phyloP scores from a whole-genome alignment of 768 basidiomycete genomes.

The Naganishia onofrii region DNA sequence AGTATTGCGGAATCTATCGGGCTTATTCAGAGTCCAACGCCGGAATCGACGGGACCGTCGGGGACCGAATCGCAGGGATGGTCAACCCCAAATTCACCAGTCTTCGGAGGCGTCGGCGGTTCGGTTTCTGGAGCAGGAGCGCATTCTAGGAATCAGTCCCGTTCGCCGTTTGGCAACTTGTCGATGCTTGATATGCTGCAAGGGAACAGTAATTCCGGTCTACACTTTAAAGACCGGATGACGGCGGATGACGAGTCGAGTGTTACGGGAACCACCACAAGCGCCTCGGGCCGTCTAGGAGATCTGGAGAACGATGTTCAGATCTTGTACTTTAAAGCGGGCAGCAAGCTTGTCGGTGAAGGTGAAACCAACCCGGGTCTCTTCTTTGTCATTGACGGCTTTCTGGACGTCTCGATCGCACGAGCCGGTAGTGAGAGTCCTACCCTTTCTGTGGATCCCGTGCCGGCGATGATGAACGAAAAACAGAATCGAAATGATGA shows the following conservation, averaged over 20 bases:
- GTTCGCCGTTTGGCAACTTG: conserved; percentile 46
- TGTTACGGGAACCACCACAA: conserved; percentile 57
- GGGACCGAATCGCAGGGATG: conserved; percentile 42
- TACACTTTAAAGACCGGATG: conserved; percentile 23
- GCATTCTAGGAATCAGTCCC: conserved; percentile 7
- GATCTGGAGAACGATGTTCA: conserved; percentile 96
- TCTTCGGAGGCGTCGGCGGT: conserved; percentile 19
- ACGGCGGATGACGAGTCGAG: conserved; percentile 46
- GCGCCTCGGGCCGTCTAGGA: conserved; percentile 62
- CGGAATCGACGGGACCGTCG: conserved; percentile 34
- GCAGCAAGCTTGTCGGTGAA: conserved; percentile 77
- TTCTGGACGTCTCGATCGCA: conserved; percentile 68
- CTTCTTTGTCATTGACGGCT: conserved; percentile 94
- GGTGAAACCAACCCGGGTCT: conserved; percentile 83
- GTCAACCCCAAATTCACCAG: conserved; percentile 51
- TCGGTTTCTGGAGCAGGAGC: conserved; percentile 26
- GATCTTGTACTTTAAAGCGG: conserved; percentile 86
- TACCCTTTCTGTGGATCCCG: conserved; percentile 1
- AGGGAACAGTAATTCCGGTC: conserved; percentile 67
- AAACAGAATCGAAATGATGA: conserved; percentile 31
- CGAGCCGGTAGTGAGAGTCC: neutral
- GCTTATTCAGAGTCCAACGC: conserved; percentile 61
- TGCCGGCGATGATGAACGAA: conserved; percentile 16
- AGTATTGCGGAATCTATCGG: conserved; percentile 98
- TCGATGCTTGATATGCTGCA: conserved; percentile 53